Evolutionary conservation across 108 stramenopile genomes (phyloP).

Genomic region (Stephanodiscus triporus): DNA sequence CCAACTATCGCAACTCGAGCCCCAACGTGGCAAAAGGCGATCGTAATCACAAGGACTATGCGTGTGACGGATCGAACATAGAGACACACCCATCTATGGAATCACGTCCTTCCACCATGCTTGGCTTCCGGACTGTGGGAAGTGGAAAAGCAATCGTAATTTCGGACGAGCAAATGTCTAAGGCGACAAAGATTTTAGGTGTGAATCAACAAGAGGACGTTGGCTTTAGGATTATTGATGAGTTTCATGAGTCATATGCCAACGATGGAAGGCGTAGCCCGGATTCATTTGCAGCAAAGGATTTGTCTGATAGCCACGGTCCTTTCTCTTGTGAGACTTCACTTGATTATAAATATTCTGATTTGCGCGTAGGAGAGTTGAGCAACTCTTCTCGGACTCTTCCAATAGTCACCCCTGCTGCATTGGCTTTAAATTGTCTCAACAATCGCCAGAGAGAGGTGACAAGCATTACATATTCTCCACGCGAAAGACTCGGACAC

Average conservation of each 20-base stretch:
- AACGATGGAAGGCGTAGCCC: background rate
- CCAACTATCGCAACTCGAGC: too few relatives aligned
- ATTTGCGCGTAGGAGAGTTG: too few relatives aligned
- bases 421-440: background rate
- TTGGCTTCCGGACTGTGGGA: slow-evolving; percentile 55
- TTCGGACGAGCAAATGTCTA: slow-evolving; percentile 34
- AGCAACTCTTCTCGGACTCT: too few relatives aligned
- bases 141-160: slow-evolving; percentile 31
- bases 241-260: background rate
- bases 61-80: background rate
- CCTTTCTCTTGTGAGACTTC: background rate
- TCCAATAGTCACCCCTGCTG: background rate
- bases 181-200: slow-evolving; percentile 36
- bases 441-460: background rate
- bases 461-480: background rate
- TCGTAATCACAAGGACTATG: too few relatives aligned
- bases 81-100: background rate
- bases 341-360: too few relatives aligned
- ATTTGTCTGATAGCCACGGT: too few relatives aligned
- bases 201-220: background rate
- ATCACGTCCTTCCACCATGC: background rate
- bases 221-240: background rate
- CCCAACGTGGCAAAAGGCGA: too few relatives aligned
- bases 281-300: background rate
- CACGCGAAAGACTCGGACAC: slow-evolving; percentile 6